phyloP scores from a whole-genome alignment of 1,284 basidiomycete species.

The Apiotrichum gamsii region DNA sequence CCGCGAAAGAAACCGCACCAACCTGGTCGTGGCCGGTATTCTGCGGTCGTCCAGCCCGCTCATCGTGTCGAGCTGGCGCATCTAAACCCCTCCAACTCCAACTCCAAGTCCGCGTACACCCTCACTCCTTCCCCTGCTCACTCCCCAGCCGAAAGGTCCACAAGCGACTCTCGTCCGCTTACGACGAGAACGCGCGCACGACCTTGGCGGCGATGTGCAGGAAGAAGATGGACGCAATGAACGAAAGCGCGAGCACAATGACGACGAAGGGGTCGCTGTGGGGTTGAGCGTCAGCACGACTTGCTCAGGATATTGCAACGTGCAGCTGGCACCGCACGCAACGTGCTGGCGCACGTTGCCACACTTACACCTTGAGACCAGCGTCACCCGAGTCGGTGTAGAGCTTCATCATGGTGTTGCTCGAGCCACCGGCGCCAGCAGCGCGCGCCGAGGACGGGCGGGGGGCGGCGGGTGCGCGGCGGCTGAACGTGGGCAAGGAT shows the following conservation, averaged over 20 bases:
- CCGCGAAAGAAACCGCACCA: background rate
- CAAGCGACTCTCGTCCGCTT: conserved; percentile 54
- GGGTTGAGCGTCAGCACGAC: no score
- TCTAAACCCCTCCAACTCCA: no score
- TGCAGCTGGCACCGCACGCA: no score
- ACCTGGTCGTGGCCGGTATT: background rate
- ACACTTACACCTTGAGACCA: conserved; percentile 83
- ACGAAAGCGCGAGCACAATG: conserved; percentile 90
- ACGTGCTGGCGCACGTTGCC: no score
- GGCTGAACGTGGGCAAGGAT: conserved; percentile 58
- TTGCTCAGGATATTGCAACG: no score
- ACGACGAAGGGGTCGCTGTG: conserved; percentile 94
- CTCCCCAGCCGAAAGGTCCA: background rate
- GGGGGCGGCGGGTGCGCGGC: conserved; percentile 67
- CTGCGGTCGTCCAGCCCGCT: background rate
- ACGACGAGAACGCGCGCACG: conserved; percentile 79
- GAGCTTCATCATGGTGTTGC: conserved; percentile 95
- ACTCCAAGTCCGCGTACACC: no score
- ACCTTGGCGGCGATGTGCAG: conserved; percentile 96
- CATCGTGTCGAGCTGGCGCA: no score
- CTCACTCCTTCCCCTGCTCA: background rate
- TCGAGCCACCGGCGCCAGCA: conserved; percentile 91
- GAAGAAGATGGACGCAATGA: conserved; percentile 98
- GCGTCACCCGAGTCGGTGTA: conserved; percentile 94
- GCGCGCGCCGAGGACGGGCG: conserved; percentile 84